Evolutionary conservation across 169 alveolate species (phyloP).

Genomic region (Plasmodium ovale): DNA sequence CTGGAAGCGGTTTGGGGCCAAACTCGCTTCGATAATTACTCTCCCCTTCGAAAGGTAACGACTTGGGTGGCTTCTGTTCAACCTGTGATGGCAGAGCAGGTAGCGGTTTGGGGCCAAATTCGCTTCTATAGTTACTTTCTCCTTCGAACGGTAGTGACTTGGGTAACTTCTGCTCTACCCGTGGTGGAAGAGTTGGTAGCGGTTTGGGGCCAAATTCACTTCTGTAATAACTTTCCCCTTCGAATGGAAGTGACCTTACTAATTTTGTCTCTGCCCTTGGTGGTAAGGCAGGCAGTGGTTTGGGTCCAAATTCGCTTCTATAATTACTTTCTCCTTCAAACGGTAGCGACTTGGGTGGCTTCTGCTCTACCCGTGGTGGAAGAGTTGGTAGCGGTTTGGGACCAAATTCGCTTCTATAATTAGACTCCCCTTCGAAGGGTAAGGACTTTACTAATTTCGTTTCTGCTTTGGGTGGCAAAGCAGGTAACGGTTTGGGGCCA

Average conservation of each 20-base stretch:
- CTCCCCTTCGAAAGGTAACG: conserved; percentile 79
- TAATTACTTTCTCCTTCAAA: conserved; percentile 77
- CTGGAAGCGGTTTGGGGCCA: conserved; percentile 78
- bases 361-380: conserved; percentile 24
- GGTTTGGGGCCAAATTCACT: conserved; percentile 80
- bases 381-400: conserved; percentile 78
- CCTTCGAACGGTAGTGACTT: conserved; percentile 80
- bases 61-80: conserved; percentile 36
- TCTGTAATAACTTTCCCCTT: conserved; percentile 77
- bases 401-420: conserved; percentile 76
- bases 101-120: conserved; percentile 81
- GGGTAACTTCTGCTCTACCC: conserved; percentile 32
- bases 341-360: conserved; percentile 75
- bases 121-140: conserved; percentile 77
- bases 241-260: conserved; percentile 78
- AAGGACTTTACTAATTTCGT: conserved; percentile 63
- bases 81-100: conserved; percentile 74
- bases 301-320: conserved; percentile 79
- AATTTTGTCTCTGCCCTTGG: conserved; percentile 54
- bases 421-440: conserved; percentile 77
- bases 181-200: conserved; percentile 68
- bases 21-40: conserved; percentile 78
- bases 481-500: conserved; percentile 80
- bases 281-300: conserved; percentile 77
- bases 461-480: conserved; percentile 48